These are phyloP conservation scores for Ophiostoma montium DNA, from an alignment of 2,329 filamentous ascomycete genomes.

Conservation along the genomic window DNA sequence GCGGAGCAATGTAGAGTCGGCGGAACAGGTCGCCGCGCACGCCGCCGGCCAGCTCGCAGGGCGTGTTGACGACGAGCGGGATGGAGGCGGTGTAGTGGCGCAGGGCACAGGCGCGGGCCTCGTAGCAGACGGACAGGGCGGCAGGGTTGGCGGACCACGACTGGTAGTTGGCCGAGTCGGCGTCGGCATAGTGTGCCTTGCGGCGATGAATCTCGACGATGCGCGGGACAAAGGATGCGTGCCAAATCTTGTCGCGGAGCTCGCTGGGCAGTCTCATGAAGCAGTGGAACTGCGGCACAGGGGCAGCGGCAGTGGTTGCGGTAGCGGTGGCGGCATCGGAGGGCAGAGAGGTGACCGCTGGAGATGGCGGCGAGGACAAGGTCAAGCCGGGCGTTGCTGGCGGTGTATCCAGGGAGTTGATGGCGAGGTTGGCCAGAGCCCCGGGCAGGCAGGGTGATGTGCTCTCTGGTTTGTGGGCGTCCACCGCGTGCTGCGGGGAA, in stretches of 20 bases:
- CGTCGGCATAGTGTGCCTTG: slow-evolving; percentile 18
- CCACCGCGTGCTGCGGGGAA: too few species aligned
- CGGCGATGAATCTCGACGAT: slow-evolving; percentile 22
- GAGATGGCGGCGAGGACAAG: background rate
- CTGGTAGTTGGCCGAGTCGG: slow-evolving; percentile 17
- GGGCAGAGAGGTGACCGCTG: background rate
- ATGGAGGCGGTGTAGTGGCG: slow-evolving; percentile 19
- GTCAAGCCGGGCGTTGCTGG: background rate
- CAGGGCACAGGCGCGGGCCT: slow-evolving; percentile 20
- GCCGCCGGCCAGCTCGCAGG: slow-evolving; percentile 13
- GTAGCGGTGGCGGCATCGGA: background rate
- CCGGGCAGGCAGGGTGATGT: too few species aligned
- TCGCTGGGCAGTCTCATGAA: slow-evolving; percentile 22
- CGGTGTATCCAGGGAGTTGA: background rate
- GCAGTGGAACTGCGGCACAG: slow-evolving; percentile 13
- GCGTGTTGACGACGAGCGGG: slow-evolving; percentile 14
- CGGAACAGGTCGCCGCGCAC: slow-evolving; percentile 11
- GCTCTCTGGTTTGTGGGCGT: background rate
- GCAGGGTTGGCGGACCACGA: slow-evolving; percentile 21
- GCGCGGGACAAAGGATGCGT: slow-evolving; percentile 20
- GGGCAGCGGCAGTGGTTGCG: background rate
- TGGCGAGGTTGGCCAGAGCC: too few species aligned
- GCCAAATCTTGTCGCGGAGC: slow-evolving; percentile 24
- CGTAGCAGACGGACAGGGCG: slow-evolving; percentile 19
- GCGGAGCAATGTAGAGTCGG: slow-evolving; percentile 20